A percentile compares a stretch with the other conserved stretches of the same genome.
These are phyloP conservation scores for Medicago truncatula DNA, from an alignment of 306 rosid genomes.

Conservation along the genomic window MtrunA17r5.0-ANR NC_053045.1:36639501-36640000, in stretches of 20 bases:
- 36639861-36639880: conserved; percentile 60
- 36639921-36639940: conserved; percentile 85
- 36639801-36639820: conserved; percentile 89
- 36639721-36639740: conserved; percentile 66
- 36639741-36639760: conserved; percentile 76
- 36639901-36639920: conserved; percentile 82
- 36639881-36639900: conserved; percentile 83
- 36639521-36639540: conserved; percentile 19
- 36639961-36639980: conserved; percentile 96
- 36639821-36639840: conserved; percentile 84
- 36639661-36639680: conserved; percentile 36
- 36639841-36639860: conserved; percentile 91
- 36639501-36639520: conserved; percentile 20
- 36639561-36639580: conserved; percentile 33
- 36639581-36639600: conserved; percentile 27
- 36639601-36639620: conserved; percentile 40
- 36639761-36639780: conserved; percentile 87
- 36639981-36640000: conserved; percentile 95
- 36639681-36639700: conserved; percentile 40
- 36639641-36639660: conserved; percentile 32
- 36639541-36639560: conserved; percentile 38
- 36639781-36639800: conserved; percentile 91
- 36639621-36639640: conserved; percentile 40
- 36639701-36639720: conserved; percentile 57
- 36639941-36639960: conserved; percentile 91